phyloP scores from a whole-genome alignment of 352 stramenopile species.

The Phytophthora boehmeriae region DNA sequence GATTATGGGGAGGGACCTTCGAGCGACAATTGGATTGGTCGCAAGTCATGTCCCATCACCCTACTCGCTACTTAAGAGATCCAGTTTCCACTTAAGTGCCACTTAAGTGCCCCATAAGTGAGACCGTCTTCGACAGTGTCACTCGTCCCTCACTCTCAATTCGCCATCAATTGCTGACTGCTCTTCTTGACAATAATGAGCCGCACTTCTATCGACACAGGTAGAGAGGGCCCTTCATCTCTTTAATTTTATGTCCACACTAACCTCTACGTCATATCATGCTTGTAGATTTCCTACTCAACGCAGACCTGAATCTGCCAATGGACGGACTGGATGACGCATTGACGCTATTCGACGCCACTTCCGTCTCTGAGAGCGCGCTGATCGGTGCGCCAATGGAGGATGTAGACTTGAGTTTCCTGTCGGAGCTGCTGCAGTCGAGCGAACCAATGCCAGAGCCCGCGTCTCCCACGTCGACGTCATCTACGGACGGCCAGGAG shows the following conservation, averaged over 20 bases:
- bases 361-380: conserved; percentile 2
- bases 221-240: too few species aligned
- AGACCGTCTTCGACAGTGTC: not conserved
- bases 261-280: not conserved
- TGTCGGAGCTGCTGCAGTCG: conserved; percentile 33
- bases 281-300: conserved; percentile 22
- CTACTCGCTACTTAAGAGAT: conserved; percentile 1
- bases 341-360: conserved; percentile 27
- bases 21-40: conserved; percentile 2
- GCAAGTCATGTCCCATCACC: conserved; percentile 10
- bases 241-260: too few species aligned
- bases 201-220: conserved; percentile 17
- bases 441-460: conserved; percentile 27
- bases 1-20: conserved; percentile 1
- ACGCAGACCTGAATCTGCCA: conserved; percentile 24
- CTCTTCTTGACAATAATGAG: conserved; percentile 16
- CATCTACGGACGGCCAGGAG: conserved; percentile 19
- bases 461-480: conserved; percentile 14
- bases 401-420: conserved; percentile 37
- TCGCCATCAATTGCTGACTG: conserved; percentile 2
- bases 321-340: conserved; percentile 29
- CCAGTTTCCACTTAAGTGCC: too few species aligned
- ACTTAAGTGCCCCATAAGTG: too few species aligned
- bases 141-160: conserved; percentile 14
- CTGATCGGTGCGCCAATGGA: conserved; percentile 25